Percentiles rank a stretch among this genome's conserved stretches.
These are phyloP conservation scores for Boletus rubropictus DNA, from an alignment of 768 basidiomycete genomes.

Conservation along the genomic window DNA sequence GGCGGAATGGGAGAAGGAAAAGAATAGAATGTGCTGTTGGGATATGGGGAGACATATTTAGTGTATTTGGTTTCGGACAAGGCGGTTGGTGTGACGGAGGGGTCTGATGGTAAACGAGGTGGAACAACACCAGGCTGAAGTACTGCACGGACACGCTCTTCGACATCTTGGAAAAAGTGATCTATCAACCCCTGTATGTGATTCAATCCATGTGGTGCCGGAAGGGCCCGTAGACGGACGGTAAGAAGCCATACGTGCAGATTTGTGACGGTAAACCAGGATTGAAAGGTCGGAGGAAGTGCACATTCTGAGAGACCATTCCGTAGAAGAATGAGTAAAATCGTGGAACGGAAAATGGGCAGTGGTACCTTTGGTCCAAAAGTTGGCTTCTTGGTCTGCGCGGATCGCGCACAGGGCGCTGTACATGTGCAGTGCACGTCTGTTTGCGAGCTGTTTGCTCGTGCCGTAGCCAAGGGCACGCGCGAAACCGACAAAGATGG, in stretches of 20 bases:
- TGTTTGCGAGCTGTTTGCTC: conserved; percentile 54
- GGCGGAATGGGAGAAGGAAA: conserved; percentile 23
- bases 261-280: conserved; percentile 93
- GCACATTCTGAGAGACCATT: conserved; percentile 46
- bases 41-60: conserved; percentile 21
- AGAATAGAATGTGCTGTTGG: conserved; percentile 23
- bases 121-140: conserved; percentile 50
- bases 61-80: conserved; percentile 9
- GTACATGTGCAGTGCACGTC: conserved; percentile 55
- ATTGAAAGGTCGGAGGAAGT: conserved; percentile 90
- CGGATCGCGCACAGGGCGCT: conserved; percentile 47
- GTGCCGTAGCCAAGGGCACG: conserved; percentile 54
- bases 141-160: conserved; percentile 80
- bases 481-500: conserved; percentile 44
- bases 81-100: conserved; percentile 1
- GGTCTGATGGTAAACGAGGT: conserved; percentile 18
- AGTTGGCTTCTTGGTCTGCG: conserved; percentile 53
- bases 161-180: conserved; percentile 93
- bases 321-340: not conserved
- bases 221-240: conserved; percentile 82
- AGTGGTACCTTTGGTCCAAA: conserved; percentile 64
- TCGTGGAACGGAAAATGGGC: not conserved
- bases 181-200: conserved; percentile 83
- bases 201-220: conserved; percentile 52
- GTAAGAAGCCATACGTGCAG: conserved; percentile 90